phyloP scores from a whole-genome alignment of 2,329 filamentous ascomycete genomes.

The Trichophyton benhamiae region DNA sequence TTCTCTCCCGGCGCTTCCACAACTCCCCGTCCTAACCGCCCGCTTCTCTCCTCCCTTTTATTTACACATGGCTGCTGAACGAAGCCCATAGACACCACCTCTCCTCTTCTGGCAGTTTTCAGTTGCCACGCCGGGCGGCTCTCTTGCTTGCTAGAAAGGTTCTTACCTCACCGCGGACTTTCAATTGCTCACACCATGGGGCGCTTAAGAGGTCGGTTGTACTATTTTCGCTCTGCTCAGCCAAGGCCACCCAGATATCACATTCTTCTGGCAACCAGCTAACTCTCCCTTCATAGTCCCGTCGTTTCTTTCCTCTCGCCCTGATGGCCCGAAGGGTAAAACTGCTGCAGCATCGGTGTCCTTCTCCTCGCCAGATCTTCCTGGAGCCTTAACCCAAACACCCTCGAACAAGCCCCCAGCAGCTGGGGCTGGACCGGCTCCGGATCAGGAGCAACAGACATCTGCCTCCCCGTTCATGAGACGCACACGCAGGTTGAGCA shows the following conservation, averaged over 20 bases:
- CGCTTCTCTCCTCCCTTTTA: not conserved
- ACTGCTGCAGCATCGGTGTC: not conserved
- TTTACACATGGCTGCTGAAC: not conserved
- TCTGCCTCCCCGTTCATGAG: not conserved
- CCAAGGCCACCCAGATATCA: not conserved
- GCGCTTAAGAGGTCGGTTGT: slow-evolving; percentile 10
- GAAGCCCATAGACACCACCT: not conserved
- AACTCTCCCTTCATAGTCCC: slow-evolving; percentile 5
- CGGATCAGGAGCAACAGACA: not conserved
- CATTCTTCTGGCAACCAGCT: not conserved
- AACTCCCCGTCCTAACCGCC: not conserved
- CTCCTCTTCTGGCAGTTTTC: not conserved
- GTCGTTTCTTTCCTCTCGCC: slow-evolving; percentile 10
- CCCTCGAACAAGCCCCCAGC: not conserved
- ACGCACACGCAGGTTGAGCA: not conserved
- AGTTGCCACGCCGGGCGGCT: not conserved
- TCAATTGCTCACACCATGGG: slow-evolving; percentile 9
- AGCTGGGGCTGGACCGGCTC: slow-evolving; percentile 3
- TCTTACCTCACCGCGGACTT: not conserved
- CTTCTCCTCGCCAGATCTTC: slow-evolving; percentile 6
- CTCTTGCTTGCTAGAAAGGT: not conserved
- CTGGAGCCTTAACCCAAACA: not conserved
- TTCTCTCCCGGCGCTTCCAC: not conserved
- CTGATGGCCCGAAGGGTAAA: slow-evolving; percentile 9
- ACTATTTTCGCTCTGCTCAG: not conserved